Percentiles rank a stretch among this genome's conserved stretches.
These are phyloP conservation scores for Geotrichum carabidarum DNA, from an alignment of 1,139 yeast genomes.

Conservation along the genomic window DNA sequence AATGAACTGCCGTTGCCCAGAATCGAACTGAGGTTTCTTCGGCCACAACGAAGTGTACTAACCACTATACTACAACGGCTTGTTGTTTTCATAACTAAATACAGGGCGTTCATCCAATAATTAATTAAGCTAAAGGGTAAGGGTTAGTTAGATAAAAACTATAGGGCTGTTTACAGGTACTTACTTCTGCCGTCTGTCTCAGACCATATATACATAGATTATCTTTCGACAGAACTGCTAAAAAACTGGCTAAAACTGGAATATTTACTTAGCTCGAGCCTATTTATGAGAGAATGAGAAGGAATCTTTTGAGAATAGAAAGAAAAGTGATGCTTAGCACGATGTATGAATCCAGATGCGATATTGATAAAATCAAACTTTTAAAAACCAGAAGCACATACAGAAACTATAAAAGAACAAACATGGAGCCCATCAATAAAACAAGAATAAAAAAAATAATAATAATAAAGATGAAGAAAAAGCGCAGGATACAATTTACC, in stretches of 20 bases:
- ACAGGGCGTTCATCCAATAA: too few species aligned
- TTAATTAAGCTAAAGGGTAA: too few species aligned
- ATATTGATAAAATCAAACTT: neutral
- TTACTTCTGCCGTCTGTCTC: too few species aligned
- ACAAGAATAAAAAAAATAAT: slow-evolving; percentile 11
- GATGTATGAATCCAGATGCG: slow-evolving; percentile 1
- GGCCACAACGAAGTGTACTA: slow-evolving; percentile 36
- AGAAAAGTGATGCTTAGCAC: too few species aligned
- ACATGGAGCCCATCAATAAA: neutral
- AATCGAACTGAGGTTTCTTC: slow-evolving; percentile 40
- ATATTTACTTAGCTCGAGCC: too few species aligned
- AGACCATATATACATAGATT: too few species aligned
- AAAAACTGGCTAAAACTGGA: slow-evolving; percentile 14
- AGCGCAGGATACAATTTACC: slow-evolving; percentile 10
- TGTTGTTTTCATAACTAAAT: too few species aligned
- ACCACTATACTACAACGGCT: slow-evolving; percentile 35
- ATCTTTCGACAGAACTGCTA: too few species aligned
- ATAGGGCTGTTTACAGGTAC: too few species aligned
- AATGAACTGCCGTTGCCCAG: slow-evolving; percentile 35
- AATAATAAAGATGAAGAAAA: slow-evolving; percentile 7
- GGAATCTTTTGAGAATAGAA: too few species aligned
- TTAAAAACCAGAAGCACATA: neutral
- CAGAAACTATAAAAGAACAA: neutral
- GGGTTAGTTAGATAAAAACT: too few species aligned
- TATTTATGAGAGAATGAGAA: too few species aligned